Base-by-base conservation (phyloP, 441 rosid genomes). In the Pelargonium myrrhifolium region DNA sequence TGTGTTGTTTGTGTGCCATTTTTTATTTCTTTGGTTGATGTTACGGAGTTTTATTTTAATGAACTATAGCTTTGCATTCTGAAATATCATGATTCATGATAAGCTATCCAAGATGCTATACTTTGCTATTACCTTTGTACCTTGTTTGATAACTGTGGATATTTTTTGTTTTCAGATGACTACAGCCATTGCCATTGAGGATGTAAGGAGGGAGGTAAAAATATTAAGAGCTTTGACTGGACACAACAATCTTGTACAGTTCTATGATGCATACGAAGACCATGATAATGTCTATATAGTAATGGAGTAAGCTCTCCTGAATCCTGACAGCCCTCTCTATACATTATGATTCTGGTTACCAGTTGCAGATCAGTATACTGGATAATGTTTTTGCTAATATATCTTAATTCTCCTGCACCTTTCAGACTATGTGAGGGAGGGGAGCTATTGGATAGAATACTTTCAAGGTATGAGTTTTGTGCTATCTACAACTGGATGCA, bases 371-470 rank as follows among this genome's bases (percentile, higher is more conserved):
- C n/a, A n/a, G n/a, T 47, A 47, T 47, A 14, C 55, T 47, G 2
- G 51, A 47, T 47, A 10, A 10, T 12, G 0, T 47, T 11, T 14
- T n/a, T n/a, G n/a, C n/a, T n/a, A n/a, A n/a, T n/a, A n/a, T n/a
- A n/a, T n/a, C n/a, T n/a, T n/a, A n/a, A n/a, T n/a, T n/a, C n/a
- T n/a, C n/a, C n/a, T n/a, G n/a, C n/a, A 72, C 72, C 68, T 74
- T 85, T 75, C 93, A 94, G 99, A 89, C 83, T 94, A 74, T 94
- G 99, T 77, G 96, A 85, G 82, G 99, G 99, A 76, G 99, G 99
- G 69, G 99, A 92, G 78, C 97, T 94, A 11, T 81, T 94, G 43
- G 99, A 94, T 78, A 89, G 89, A 81, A 94, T 94, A 80, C 90
- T 94, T 59, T 80, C 96, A 65, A 89, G 98, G 98, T 94, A 43